A percentile compares a stretch with the other conserved stretches of the same genome.
Conservation (phyloP, 2,329 filamentous ascomycete genomes). For the Aureobasidium mangrovei region DNA sequence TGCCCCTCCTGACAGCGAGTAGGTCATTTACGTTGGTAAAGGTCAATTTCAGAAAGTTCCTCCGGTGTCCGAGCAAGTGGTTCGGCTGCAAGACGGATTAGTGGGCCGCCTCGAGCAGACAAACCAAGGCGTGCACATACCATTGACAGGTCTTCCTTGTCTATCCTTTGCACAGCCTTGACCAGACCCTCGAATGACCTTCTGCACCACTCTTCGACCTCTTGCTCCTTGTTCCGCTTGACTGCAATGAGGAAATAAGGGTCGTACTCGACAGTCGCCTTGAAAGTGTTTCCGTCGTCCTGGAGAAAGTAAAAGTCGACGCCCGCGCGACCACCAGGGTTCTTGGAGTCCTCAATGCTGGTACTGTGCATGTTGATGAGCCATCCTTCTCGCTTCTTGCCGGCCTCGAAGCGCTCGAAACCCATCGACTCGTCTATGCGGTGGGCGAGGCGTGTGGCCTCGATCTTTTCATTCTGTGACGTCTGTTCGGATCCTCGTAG, state of each 20-base stretch:
- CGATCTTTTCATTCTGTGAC: slow-evolving; percentile 85
- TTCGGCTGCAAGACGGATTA: slow-evolving; percentile 50
- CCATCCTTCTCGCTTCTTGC: slow-evolving; percentile 80
- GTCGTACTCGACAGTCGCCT: slow-evolving; percentile 91
- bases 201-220: slow-evolving; percentile 91
- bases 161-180: slow-evolving; percentile 65
- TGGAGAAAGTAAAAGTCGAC: slow-evolving; percentile 97
- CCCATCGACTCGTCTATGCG: slow-evolving; percentile 92
- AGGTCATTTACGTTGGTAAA: slow-evolving; percentile 86
- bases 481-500: slow-evolving; percentile 72
- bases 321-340: slow-evolving; percentile 75
- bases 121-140: neutral
- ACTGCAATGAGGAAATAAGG: slow-evolving; percentile 92
- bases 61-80: slow-evolving; percentile 80
- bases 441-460: slow-evolving; percentile 73
- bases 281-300: slow-evolving; percentile 82
- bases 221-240: slow-evolving; percentile 76
- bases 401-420: slow-evolving; percentile 84
- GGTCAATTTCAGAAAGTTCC: slow-evolving; percentile 76
- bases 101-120: neutral
- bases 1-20: slow-evolving; percentile 70
- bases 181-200: slow-evolving; percentile 73
- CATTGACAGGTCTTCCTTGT: slow-evolving; percentile 74
- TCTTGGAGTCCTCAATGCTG: slow-evolving; percentile 71
- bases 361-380: slow-evolving; percentile 92